Evolutionary conservation across 2,329 filamentous ascomycete genomes (phyloP), one percentile per base, ranked within the genome.

Genomic region (Trichoderma cornu-damae): DNA sequence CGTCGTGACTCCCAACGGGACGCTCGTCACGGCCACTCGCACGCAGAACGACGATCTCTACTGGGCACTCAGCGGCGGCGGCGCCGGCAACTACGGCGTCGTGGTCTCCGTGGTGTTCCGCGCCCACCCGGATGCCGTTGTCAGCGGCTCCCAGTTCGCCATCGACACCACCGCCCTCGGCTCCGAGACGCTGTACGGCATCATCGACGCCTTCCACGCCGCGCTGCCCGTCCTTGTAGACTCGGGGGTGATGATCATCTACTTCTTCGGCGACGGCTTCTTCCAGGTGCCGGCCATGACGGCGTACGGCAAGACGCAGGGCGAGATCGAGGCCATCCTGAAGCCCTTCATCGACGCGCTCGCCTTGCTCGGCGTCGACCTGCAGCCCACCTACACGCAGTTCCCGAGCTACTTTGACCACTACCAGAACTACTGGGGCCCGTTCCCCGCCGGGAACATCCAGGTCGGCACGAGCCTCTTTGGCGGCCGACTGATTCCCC

Each of bases 21-120:
- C 71, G n/a, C 63, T 77, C 30, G 59, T 84, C 2, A 76, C 67
- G 2, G 81, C 80, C 3, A 76, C 72, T 7, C 73, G 69, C 2
- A 53, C 56, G 2, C 44, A 60, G 38, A 55, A 69, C 1, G 58
- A 75, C n/a, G 82, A 86, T 55, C 72, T 86, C 6, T 85, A 81
- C 70, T 87, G 82, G 82, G 83, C 83, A 4, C 68, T 85, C 2
- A 72, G 74, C 42, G 81, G 82, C 4, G 81, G 82, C 2, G 82
- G 83, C 1, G 78, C 76, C 4, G 74, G 71, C 48, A 54, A 59
- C 35, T 79, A 73, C 57, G 77, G 75, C 1, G 71, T 78, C 3
- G 75, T 77, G 6, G 65, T 70, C 22, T 75, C 72, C 2, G 63
- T 72, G 51, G 69, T 69, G 1, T 67, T 74, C 34, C 69, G 68